Evolutionary conservation across 2,329 filamentous ascomycete genomes (phyloP).

Genomic region (Thielaviopsis ethacetica): DNA sequence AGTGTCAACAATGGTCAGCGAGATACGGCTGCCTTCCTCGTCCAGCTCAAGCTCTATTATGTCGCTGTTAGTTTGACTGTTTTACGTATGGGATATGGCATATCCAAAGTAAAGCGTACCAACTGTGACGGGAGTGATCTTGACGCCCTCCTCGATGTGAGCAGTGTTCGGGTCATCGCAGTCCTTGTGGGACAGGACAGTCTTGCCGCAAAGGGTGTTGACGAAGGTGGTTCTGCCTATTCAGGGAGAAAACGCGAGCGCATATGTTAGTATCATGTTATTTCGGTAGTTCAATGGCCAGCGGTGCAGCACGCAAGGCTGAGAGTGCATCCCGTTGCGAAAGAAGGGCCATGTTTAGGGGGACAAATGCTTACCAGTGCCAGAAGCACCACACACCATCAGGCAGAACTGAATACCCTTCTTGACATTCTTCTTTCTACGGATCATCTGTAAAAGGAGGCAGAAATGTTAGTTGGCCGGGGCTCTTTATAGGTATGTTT

Average conservation of each 20-base stretch:
- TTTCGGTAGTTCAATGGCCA: not conserved
- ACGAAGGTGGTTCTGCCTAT: conserved; percentile 94
- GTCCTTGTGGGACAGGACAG: conserved; percentile 81
- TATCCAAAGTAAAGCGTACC: conserved; percentile 36
- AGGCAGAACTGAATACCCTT: conserved; percentile 99
- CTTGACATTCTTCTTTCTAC: conserved; percentile 99
- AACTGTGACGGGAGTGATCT: conserved; percentile 96
- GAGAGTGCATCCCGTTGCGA: not conserved
- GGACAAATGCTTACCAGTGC: conserved; percentile 57
- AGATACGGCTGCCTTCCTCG: conserved; percentile 96
- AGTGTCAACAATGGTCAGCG: conserved; percentile 94
- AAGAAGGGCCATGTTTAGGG: not conserved
- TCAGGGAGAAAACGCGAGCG: conserved; percentile 11
- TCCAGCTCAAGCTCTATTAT: conserved; percentile 74
- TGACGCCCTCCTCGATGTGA: conserved; percentile 89
- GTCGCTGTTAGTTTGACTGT: conserved; percentile 1
- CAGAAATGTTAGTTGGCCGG: conserved; percentile 16
- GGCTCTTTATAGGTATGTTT: conserved; percentile 8
- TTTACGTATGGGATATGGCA: not conserved
- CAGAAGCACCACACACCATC: conserved; percentile 99
- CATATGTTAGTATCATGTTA: not conserved
- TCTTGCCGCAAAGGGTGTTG: conserved; percentile 95
- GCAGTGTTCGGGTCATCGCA: conserved; percentile 77
- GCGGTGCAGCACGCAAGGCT: not conserved
- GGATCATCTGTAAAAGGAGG: conserved; percentile 64